Evolutionary conservation across 2,329 filamentous ascomycete genomes (phyloP).

Genomic region (Diaporthe nobilis): DNA sequence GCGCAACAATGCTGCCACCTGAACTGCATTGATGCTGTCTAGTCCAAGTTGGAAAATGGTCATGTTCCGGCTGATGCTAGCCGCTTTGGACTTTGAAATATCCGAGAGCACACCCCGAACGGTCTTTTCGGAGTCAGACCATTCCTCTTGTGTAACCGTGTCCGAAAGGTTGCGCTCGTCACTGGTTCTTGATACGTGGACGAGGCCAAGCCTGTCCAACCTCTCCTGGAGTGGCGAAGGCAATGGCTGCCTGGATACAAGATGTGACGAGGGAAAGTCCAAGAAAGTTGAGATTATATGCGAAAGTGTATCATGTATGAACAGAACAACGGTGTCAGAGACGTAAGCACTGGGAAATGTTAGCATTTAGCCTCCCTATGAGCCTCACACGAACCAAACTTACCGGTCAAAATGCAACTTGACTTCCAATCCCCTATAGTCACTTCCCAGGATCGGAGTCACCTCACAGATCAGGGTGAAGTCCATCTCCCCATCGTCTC

Average conservation of each 20-base stretch:
- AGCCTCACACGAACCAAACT: constrained; percentile 41
- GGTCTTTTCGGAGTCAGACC: constrained; percentile 64
- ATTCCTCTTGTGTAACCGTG: constrained; percentile 49
- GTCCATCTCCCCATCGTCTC: constrained; percentile 77
- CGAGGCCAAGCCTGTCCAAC: constrained; percentile 30
- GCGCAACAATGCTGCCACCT: constrained; percentile 79
- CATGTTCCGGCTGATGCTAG: constrained; percentile 70
- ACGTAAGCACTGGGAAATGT: constrained; percentile 43
- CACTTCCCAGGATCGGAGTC: constrained; percentile 62
- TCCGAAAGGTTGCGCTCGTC: background rate
- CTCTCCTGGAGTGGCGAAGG: constrained; percentile 25
- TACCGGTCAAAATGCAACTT: constrained; percentile 74
- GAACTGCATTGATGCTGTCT: constrained; percentile 89
- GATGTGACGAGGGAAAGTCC: constrained; percentile 38
- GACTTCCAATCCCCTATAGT: constrained; percentile 67
- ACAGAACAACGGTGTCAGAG: constrained; percentile 24
- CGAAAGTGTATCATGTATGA: constrained; percentile 38
- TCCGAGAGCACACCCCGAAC: constrained; percentile 71
- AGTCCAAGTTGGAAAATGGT: constrained; percentile 91
- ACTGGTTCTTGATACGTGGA: background rate
- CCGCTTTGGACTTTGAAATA: constrained; percentile 66
- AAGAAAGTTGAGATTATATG: constrained; percentile 30
- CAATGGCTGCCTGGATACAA: constrained; percentile 15
- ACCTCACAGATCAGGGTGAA: constrained; percentile 84
- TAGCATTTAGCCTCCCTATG: constrained; percentile 10